These are phyloP conservation scores for Cyclocybe cylindracea DNA, from an alignment of 768 basidiomycete genomes.

Conservation along the genomic window DNA sequence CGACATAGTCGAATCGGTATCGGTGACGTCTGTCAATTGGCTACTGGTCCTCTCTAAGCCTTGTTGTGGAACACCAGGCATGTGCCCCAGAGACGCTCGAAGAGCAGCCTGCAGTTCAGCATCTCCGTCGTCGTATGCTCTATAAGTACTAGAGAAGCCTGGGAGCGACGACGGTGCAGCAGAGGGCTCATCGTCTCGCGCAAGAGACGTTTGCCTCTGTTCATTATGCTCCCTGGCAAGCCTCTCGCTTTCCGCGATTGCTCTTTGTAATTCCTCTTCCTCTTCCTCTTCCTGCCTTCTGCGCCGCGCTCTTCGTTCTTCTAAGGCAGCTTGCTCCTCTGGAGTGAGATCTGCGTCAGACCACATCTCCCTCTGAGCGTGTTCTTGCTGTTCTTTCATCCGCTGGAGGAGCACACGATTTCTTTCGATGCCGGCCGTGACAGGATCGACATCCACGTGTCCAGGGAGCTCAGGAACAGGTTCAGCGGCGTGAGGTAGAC, in stretches of 20 bases:
- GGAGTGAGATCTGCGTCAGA: slow-evolving; percentile 33
- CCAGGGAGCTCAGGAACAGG: slow-evolving; percentile 7
- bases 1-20: slow-evolving; percentile 34
- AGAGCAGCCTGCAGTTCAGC: slow-evolving; percentile 86
- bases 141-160: slow-evolving; percentile 18
- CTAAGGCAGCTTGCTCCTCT: slow-evolving; percentile 30
- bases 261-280: slow-evolving; percentile 58
- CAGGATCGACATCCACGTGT: slow-evolving; percentile 47
- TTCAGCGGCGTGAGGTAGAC: background rate
- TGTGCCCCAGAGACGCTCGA: slow-evolving; percentile 72
- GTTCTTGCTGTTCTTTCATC: slow-evolving; percentile 67
- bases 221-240: slow-evolving; percentile 29
- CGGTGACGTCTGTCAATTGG: slow-evolving; percentile 11
- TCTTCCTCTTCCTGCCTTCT: slow-evolving; percentile 47
- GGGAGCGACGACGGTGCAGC: no score
- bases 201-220: background rate
- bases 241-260: slow-evolving; percentile 62
- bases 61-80: slow-evolving; percentile 41
- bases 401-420: slow-evolving; percentile 61
- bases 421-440: slow-evolving; percentile 68
- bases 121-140: slow-evolving; percentile 86
- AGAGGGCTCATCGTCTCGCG: no score
- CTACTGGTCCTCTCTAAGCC: background rate
- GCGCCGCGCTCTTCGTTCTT: slow-evolving; percentile 31
- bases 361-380: slow-evolving; percentile 62